Percentiles rank a stretch among this genome's conserved stretches.
Evolutionary conservation across 352 stramenopile species (phyloP).

Genomic region (Peronospora farinosa): DNA sequence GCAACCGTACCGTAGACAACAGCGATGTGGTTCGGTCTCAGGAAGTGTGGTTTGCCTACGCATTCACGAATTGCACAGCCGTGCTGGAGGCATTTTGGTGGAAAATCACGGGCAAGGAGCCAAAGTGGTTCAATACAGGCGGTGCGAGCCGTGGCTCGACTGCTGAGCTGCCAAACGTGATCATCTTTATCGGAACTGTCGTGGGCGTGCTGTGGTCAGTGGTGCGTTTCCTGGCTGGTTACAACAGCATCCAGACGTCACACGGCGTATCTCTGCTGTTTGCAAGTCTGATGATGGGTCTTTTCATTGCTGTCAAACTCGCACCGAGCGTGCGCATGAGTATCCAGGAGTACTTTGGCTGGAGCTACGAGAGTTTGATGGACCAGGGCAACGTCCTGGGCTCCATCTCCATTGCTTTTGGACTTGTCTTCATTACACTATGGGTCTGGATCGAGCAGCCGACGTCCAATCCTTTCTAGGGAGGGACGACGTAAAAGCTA

Average conservation of each 20-base stretch:
- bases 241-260: constrained; percentile 68
- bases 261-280: constrained; percentile 70
- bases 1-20: constrained; percentile 80
- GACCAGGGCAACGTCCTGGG: constrained; percentile 82
- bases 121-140: constrained; percentile 76
- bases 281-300: constrained; percentile 72
- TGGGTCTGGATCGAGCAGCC: constrained; percentile 82
- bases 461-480: constrained; percentile 73
- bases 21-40: constrained; percentile 79
- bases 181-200: constrained; percentile 66
- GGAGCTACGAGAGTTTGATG: constrained; percentile 80
- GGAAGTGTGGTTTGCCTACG: constrained; percentile 80
- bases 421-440: constrained; percentile 71
- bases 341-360: constrained; percentile 86
- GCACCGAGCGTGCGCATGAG: constrained; percentile 78
- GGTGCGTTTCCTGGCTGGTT: constrained; percentile 72
- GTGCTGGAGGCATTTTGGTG: constrained; percentile 76
- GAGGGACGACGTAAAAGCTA: constrained; percentile 5
- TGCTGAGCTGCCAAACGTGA: constrained; percentile 66
- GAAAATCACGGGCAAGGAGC: constrained; percentile 78
- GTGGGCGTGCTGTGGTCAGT: constrained; percentile 65
- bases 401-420: constrained; percentile 61
- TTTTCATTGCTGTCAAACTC: constrained; percentile 78
- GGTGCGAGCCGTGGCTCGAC: constrained; percentile 58
- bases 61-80: constrained; percentile 74